Percentiles rank a stretch among this genome's conserved stretches.
These are phyloP conservation scores for Arctium minus DNA, from an alignment of 129 eudicot species.

Conservation along the genomic window DNA sequence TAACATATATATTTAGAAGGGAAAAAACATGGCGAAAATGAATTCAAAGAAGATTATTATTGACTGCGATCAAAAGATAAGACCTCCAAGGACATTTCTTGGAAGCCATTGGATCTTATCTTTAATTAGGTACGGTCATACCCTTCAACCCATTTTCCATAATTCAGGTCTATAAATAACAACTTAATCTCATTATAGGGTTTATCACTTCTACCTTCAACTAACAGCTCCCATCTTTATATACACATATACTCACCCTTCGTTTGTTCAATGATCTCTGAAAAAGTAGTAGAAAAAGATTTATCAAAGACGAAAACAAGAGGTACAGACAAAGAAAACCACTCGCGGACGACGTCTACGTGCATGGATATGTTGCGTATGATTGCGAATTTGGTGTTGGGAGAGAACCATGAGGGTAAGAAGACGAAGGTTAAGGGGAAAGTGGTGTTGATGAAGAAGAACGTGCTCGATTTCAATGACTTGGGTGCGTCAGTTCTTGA, in stretches of 20 bases:
- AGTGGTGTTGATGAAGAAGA: conserved; percentile 42
- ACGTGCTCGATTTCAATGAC: conserved; percentile 26
- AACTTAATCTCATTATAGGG: neutral
- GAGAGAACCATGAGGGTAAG: neutral
- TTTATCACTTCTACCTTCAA: neutral
- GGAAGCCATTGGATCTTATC: neutral
- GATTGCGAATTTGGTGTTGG: neutral
- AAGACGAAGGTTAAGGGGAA: conserved; percentile 31
- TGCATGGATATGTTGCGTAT: conserved; percentile 9
- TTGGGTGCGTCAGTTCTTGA: conserved; percentile 24
- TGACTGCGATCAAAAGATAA: neutral
- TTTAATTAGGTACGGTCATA: neutral
- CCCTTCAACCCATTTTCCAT: neutral
- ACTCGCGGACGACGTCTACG: neutral
- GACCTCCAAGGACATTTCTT: neutral
- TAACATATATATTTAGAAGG: neutral
- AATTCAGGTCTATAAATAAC: conserved; percentile 4
- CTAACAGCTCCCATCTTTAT: neutral
- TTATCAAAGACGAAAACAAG: neutral
- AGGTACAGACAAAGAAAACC: neutral
- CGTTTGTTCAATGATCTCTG: neutral
- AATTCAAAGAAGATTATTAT: conserved; percentile 7
- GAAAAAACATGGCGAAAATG: neutral
- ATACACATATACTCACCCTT: neutral
- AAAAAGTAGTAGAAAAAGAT: neutral